These are phyloP conservation scores for Penicillium paradoxum DNA, from an alignment of 495 filamentous ascomycete genomes.

Conservation along the genomic window DNA sequence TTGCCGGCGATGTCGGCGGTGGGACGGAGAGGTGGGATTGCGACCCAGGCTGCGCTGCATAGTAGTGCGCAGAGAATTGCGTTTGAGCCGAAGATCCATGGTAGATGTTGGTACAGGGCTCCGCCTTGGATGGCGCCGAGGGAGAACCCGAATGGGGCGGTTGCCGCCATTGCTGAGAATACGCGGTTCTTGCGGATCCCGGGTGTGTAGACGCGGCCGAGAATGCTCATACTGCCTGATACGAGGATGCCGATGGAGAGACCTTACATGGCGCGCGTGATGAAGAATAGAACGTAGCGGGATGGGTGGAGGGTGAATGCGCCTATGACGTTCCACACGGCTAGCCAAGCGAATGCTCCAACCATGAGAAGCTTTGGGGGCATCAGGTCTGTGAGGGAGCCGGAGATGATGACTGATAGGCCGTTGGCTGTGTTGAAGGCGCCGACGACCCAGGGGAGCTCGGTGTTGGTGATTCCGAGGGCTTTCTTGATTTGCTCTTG, in stretches of 20 bases:
- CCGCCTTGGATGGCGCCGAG: constrained; percentile 26
- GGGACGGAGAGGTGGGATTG: constrained; percentile 20
- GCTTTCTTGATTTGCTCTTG: constrained; percentile 33
- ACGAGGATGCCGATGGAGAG: constrained; percentile 26
- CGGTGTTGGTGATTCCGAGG: constrained; percentile 32
- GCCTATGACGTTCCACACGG: constrained; percentile 37
- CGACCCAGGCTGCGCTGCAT: constrained; percentile 17
- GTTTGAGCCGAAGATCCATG: constrained; percentile 29
- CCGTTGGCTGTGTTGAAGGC: constrained; percentile 39
- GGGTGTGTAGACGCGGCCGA: constrained; percentile 28
- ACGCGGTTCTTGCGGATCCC: constrained; percentile 28
- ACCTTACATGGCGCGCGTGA: constrained; percentile 28
- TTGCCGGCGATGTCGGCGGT: constrained; percentile 19
- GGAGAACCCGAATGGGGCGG: constrained; percentile 23
- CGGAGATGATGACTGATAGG: constrained; percentile 40
- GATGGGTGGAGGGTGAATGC: constrained; percentile 34
- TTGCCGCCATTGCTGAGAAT: constrained; percentile 28
- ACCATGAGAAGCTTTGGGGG: constrained; percentile 39
- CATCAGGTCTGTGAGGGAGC: constrained; percentile 39
- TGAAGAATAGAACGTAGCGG: constrained; percentile 24
- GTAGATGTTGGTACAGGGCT: constrained; percentile 18
- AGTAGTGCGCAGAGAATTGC: constrained; percentile 22
- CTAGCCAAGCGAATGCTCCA: constrained; percentile 38
- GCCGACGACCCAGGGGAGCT: constrained; percentile 41
- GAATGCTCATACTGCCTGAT: constrained; percentile 27